phyloP scores from a whole-genome alignment of 2,329 filamentous ascomycete species.

The Didymella exigua region DNA sequence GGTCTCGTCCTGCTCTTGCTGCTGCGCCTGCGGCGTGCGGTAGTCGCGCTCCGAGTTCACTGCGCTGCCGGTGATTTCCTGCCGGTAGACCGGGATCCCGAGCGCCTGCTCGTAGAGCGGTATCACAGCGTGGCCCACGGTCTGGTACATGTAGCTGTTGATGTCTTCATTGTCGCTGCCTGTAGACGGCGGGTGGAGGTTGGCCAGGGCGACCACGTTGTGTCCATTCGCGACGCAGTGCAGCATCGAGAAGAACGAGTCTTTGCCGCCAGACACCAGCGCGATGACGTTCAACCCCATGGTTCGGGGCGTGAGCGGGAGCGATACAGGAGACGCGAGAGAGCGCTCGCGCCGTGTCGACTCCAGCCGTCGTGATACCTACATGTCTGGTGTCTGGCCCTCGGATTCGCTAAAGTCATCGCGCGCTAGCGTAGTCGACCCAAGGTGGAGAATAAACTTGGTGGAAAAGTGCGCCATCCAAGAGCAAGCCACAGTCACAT shows the following conservation, averaged over 20 bases:
- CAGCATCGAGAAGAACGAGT: conserved; percentile 91
- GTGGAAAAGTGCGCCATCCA: not conserved
- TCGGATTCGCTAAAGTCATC: conserved; percentile 13
- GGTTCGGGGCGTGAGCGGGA: not conserved
- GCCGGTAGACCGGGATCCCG: conserved; percentile 81
- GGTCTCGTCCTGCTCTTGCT: conserved; percentile 71
- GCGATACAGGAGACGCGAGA: not conserved
- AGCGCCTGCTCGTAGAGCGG: conserved; percentile 83
- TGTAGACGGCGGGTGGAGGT: conserved; percentile 69
- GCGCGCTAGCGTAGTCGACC: conserved; percentile 17
- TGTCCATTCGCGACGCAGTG: conserved; percentile 90
- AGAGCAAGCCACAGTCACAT: not conserved
- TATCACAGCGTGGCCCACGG: conserved; percentile 85
- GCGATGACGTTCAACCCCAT: conserved; percentile 69
- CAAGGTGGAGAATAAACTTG: conserved; percentile 4
- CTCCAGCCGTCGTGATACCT: conserved; percentile 5
- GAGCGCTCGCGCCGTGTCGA: not conserved
- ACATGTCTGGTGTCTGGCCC: conserved; percentile 3
- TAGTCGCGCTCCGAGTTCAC: conserved; percentile 77
- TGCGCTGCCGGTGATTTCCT: conserved; percentile 73
- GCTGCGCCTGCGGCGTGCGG: conserved; percentile 23
- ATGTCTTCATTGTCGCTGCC: conserved; percentile 64
- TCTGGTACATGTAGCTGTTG: conserved; percentile 99
- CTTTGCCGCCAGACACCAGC: conserved; percentile 93
- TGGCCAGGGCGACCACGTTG: conserved; percentile 83